Conservation (phyloP, 192 early-diverging fungal species). For the Lunasporangiospora selenospora region DNA sequence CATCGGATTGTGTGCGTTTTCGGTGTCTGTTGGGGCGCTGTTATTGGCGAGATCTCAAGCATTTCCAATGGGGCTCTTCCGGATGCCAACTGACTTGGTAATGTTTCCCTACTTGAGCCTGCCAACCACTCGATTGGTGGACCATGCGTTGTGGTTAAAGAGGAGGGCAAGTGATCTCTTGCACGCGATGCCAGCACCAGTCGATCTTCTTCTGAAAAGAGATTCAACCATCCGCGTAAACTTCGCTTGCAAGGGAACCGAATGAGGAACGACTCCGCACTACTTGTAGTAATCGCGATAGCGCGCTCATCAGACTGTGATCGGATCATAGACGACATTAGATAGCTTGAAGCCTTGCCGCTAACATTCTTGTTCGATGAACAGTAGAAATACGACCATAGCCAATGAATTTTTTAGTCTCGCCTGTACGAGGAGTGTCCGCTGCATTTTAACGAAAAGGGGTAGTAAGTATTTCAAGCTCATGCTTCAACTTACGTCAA, state of each 20-base stretch:
- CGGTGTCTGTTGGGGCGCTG: background rate
- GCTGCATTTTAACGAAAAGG: too few species aligned
- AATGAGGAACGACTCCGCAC: constrained; percentile 2
- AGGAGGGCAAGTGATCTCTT: background rate
- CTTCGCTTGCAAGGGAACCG: constrained; percentile 6
- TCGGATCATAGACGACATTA: constrained; percentile 15
- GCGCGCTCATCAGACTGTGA: constrained; percentile 1
- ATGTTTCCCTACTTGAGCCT: background rate
- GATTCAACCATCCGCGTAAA: constrained; percentile 12
- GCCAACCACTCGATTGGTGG: background rate
- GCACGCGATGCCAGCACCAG: background rate
- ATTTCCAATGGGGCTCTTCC: background rate
- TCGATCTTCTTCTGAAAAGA: constrained; percentile 17
- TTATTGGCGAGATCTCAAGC: too few species aligned
- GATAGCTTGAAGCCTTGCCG: constrained; percentile 15
- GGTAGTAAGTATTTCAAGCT: too few species aligned
- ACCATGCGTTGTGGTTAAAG: background rate
- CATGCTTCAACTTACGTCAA: constrained; percentile 30
- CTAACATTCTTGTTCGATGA: constrained; percentile 2
- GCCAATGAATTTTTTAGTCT: too few species aligned
- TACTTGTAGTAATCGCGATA: constrained; percentile 1
- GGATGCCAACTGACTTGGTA: too few species aligned
- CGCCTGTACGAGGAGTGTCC: too few species aligned
- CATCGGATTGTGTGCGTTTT: too few species aligned
- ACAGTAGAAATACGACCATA: background rate